phyloP scores from a whole-genome alignment of 805 yeast genomes.

The Yarrowia sp. region DNA sequence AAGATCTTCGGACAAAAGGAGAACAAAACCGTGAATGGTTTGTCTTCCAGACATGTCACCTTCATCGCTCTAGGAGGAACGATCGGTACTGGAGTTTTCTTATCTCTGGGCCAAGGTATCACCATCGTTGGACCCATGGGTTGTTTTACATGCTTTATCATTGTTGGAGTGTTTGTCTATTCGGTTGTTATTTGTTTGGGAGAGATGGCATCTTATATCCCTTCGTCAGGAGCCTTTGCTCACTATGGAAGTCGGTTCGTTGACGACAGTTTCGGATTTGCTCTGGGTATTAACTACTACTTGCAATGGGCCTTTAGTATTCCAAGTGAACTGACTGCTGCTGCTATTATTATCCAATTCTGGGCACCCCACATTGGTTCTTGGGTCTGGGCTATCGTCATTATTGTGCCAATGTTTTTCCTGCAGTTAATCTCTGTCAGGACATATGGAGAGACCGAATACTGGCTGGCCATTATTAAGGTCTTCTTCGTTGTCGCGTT shows the following conservation, averaged over 20 bases:
- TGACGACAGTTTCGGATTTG: constrained; percentile 57
- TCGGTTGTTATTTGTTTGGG: constrained; percentile 56
- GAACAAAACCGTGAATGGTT: neutral
- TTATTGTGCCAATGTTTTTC: constrained; percentile 51
- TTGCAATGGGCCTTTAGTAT: constrained; percentile 47
- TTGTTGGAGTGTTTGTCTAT: constrained; percentile 39
- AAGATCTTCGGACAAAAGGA: constrained; percentile 11
- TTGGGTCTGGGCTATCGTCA: constrained; percentile 49
- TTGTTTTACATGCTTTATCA: constrained; percentile 37
- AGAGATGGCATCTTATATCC: constrained; percentile 51
- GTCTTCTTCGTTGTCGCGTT: constrained; percentile 61
- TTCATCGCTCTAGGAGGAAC: constrained; percentile 75
- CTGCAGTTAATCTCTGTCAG: constrained; percentile 49
- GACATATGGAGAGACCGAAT: constrained; percentile 56
- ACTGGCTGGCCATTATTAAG: constrained; percentile 62
- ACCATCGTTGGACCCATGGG: constrained; percentile 36
- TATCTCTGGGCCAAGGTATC: constrained; percentile 36
- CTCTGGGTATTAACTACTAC: constrained; percentile 51
- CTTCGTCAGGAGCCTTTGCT: constrained; percentile 64
- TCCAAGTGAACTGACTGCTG: constrained; percentile 46
- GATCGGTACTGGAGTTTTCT: constrained; percentile 65
- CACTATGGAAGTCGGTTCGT: constrained; percentile 59
- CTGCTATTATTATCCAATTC: constrained; percentile 43
- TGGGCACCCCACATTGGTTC: constrained; percentile 49
- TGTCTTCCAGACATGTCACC: constrained; percentile 60